phyloP scores from a whole-genome alignment of 177 flowering plant species.

The Telopea speciosissima region DNA sequence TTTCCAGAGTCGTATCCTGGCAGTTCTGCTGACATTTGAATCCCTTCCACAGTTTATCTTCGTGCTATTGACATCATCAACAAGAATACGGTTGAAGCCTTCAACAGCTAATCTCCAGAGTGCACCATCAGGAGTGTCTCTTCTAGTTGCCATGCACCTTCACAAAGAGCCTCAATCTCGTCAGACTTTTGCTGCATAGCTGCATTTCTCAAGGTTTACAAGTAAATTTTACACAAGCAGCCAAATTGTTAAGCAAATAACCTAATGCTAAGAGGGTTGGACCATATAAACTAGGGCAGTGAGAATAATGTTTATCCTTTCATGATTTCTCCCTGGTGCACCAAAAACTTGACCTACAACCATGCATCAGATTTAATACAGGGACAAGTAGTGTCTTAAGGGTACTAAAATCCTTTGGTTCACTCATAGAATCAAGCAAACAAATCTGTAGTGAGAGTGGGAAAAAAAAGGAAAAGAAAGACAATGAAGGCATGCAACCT shows the following conservation, averaged over 20 bases:
- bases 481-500: background rate
- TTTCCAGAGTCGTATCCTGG: slow-evolving; percentile 79
- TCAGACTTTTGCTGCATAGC: slow-evolving; percentile 1
- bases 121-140: slow-evolving; percentile 80
- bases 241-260: background rate
- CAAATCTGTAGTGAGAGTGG: too few relatives aligned
- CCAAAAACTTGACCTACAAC: background rate
- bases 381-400: background rate
- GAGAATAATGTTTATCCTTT: background rate
- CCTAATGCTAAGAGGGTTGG: background rate
- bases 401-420: too few relatives aligned
- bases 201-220: background rate
- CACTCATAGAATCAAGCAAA: background rate
- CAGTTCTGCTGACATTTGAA: slow-evolving; percentile 34
- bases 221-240: background rate
- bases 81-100: slow-evolving; percentile 66
- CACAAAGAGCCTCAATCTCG: slow-evolving; percentile 7
- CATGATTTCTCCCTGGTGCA: background rate
- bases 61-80: slow-evolving; percentile 46
- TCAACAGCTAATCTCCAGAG: slow-evolving; percentile 91
- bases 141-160: slow-evolving; percentile 94
- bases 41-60: slow-evolving; percentile 24
- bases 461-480: too few relatives aligned
- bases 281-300: background rate
- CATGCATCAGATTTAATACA: background rate